Evolutionary conservation across 208 protist species (phyloP).

Genomic region (Herpetomonas samuelpessoai): DNA sequence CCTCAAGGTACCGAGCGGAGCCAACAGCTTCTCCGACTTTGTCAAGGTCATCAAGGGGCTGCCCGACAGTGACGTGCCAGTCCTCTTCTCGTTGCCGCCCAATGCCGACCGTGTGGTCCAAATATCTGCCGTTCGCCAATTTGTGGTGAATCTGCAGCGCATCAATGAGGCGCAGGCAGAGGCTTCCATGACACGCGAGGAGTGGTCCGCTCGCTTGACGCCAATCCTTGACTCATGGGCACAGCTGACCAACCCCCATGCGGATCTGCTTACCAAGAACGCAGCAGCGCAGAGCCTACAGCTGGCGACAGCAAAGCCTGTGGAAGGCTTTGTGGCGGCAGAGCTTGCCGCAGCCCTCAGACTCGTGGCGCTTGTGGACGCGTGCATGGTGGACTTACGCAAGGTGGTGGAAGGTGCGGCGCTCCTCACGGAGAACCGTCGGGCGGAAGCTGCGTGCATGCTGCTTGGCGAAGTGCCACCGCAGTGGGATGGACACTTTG

Average conservation of each 20-base stretch:
- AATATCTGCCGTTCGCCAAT: conserved; percentile 44
- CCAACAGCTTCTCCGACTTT: conserved; percentile 61
- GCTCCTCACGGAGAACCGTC: conserved; percentile 82
- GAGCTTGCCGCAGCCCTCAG: conserved; percentile 73
- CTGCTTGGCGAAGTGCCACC: conserved; percentile 82
- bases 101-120: conserved; percentile 95
- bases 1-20: conserved; percentile 62
- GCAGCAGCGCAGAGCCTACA: conserved; percentile 13
- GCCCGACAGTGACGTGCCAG: conserved; percentile 90
- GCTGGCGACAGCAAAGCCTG: conserved; percentile 44
- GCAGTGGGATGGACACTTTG: conserved; percentile 89
- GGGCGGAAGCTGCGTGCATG: conserved; percentile 75
- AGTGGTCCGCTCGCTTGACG: conserved; percentile 75
- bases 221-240: conserved; percentile 89
- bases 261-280: conserved; percentile 43
- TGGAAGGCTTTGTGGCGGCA: conserved; percentile 89
- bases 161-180: conserved; percentile 68
- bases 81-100: conserved; percentile 92
- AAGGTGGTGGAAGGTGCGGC: conserved; percentile 87
- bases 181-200: conserved; percentile 77
- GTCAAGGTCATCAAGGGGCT: conserved; percentile 78
- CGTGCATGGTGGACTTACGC: conserved; percentile 68
- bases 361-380: conserved; percentile 79
- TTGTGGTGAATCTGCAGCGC: conserved; percentile 83
- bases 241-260: conserved; percentile 60